Evolutionary conservation across 2,329 filamentous ascomycete genomes (phyloP).

Genomic region (Chlorencoelia australis): DNA sequence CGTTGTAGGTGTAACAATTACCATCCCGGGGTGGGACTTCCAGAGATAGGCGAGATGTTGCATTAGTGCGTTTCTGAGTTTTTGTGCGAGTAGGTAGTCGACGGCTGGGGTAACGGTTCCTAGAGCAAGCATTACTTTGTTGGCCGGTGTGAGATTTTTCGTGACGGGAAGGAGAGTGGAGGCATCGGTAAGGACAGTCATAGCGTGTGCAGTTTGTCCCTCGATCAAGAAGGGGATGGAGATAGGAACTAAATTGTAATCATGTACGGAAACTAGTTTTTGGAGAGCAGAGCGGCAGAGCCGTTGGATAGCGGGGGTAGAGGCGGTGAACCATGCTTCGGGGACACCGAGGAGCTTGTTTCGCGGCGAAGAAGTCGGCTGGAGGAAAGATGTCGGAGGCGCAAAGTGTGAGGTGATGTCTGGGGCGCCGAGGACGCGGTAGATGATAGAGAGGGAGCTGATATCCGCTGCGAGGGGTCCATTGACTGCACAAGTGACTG

Average conservation of each 20-base stretch:
- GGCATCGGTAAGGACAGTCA: slow-evolving; percentile 68
- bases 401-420: slow-evolving; percentile 54
- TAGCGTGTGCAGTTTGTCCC: slow-evolving; percentile 65
- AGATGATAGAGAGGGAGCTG: slow-evolving; percentile 68
- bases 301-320: slow-evolving; percentile 51
- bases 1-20: slow-evolving; percentile 70
- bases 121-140: slow-evolving; percentile 58
- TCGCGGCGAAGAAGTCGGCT: slow-evolving; percentile 31
- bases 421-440: slow-evolving; percentile 65
- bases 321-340: slow-evolving; percentile 56
- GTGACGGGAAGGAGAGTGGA: slow-evolving; percentile 30
- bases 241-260: slow-evolving; percentile 47
- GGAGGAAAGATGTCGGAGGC: slow-evolving; percentile 38
- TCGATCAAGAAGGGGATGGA: slow-evolving; percentile 54
- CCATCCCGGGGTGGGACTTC: slow-evolving; percentile 57
- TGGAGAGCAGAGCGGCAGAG: slow-evolving; percentile 53
- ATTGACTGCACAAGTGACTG: too few relatives aligned
- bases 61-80: slow-evolving; percentile 69
- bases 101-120: slow-evolving; percentile 52
- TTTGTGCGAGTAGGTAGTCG: slow-evolving; percentile 64
- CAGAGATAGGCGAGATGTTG: slow-evolving; percentile 64
- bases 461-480: slow-evolving; percentile 70
- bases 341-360: slow-evolving; percentile 58
- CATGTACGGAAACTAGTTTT: slow-evolving; percentile 39
- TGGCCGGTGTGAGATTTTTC: slow-evolving; percentile 50